phyloP scores from a whole-genome alignment of 306 rosid species.

The Datisca glomerata region DNA sequence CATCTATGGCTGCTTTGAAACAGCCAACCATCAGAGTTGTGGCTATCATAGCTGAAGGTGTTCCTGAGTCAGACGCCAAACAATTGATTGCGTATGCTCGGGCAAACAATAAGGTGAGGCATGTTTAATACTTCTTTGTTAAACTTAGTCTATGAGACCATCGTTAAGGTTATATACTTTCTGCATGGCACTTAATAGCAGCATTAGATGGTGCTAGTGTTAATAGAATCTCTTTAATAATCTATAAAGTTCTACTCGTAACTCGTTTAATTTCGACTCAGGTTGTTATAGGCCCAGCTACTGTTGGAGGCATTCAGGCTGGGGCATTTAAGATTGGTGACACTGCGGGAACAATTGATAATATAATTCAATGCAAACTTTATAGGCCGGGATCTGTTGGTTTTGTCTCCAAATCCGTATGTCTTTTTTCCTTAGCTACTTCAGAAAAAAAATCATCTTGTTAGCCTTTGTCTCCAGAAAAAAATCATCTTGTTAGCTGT shows the following conservation, averaged over 20 bases:
- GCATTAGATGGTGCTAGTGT: not conserved
- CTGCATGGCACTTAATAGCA: not conserved
- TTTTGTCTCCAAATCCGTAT: constrained; percentile 97
- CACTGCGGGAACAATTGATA: constrained; percentile 98
- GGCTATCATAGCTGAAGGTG: constrained; percentile 99
- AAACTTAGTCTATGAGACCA: not conserved
- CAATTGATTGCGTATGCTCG: constrained; percentile 92
- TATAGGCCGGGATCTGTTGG: constrained; percentile 99
- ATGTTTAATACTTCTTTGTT: constrained; percentile 1
- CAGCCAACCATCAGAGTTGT: constrained; percentile 92
- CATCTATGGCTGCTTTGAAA: constrained; percentile 83
- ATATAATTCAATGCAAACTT: constrained; percentile 83
- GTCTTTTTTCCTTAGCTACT: constrained; percentile 17
- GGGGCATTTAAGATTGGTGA: constrained; percentile 99
- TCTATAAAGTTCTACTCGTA: not conserved
- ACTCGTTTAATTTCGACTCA: constrained; percentile 15
- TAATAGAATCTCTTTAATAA: not conserved
- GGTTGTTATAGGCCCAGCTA: constrained; percentile 97
- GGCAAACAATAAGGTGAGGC: constrained; percentile 79
- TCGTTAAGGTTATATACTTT: not conserved
- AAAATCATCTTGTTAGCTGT: constrained; percentile 1
- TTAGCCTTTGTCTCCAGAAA: too few species aligned
- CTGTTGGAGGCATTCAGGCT: constrained; percentile 99
- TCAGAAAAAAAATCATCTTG: too few species aligned
- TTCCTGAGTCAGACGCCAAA: constrained; percentile 88